These are phyloP conservation scores for Recurvomyces mirabilis DNA, from an alignment of 495 filamentous ascomycete species.

Conservation along the genomic window DNA sequence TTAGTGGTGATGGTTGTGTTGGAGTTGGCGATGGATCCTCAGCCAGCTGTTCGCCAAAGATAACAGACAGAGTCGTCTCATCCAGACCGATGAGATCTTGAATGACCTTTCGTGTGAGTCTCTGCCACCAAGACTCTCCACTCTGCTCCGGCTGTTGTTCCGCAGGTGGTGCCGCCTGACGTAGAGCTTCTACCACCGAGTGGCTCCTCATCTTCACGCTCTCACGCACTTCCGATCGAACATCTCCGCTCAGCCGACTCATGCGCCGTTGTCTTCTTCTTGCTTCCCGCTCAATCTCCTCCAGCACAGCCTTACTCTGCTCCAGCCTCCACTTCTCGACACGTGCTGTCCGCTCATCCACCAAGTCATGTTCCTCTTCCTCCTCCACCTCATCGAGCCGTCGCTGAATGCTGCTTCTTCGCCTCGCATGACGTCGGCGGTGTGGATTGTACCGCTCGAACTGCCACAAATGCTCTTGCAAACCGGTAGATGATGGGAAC, in stretches of 20 bases:
- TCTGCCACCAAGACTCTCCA: constrained; percentile 61
- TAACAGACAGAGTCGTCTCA: constrained; percentile 66
- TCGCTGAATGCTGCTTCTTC: constrained; percentile 51
- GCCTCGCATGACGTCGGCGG: constrained; percentile 37
- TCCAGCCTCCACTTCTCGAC: constrained; percentile 90
- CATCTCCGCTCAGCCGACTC: constrained; percentile 33
- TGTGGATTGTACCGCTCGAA: constrained; percentile 73
- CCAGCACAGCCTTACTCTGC: constrained; percentile 70
- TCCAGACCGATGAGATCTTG: constrained; percentile 85
- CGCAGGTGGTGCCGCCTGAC: not conserved
- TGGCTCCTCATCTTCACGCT: not conserved
- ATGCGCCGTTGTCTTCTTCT: constrained; percentile 40
- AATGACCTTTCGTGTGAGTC: constrained; percentile 76
- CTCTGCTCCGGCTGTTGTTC: constrained; percentile 4
- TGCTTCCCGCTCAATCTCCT: constrained; percentile 82
- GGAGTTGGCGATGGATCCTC: constrained; percentile 39
- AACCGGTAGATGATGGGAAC: constrained; percentile 47
- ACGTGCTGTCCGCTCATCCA: constrained; percentile 59
- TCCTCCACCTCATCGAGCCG: constrained; percentile 54
- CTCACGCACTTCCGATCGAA: constrained; percentile 1
- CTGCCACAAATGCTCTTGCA: constrained; percentile 73
- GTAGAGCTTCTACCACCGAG: constrained; percentile 2
- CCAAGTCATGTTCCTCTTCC: constrained; percentile 43
- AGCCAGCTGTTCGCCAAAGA: constrained; percentile 76
- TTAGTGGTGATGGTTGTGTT: constrained; percentile 12